A percentile compares a stretch with the other conserved stretches of the same genome.
These are phyloP conservation scores for Phytopythium chamaehyphon DNA, from an alignment of 352 stramenopile species.

Conservation along the genomic window DNA sequence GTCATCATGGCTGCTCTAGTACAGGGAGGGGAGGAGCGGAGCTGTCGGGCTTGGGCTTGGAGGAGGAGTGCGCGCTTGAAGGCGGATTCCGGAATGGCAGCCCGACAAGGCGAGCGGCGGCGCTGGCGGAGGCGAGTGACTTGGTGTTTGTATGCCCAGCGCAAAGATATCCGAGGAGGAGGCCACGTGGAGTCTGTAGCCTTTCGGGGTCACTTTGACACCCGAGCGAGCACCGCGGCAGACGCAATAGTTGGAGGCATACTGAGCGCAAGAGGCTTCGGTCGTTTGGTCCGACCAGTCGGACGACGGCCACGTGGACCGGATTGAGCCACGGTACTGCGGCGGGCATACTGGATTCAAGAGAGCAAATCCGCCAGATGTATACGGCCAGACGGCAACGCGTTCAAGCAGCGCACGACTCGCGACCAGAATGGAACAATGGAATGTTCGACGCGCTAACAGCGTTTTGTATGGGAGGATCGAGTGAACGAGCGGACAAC, in stretches of 20 bases:
- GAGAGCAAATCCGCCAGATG: background rate
- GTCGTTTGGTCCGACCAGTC: slow-evolving; percentile 1
- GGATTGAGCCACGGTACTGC: slow-evolving; percentile 3
- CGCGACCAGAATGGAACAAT: slow-evolving; percentile 2
- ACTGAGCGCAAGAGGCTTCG: background rate
- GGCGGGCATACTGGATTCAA: no score
- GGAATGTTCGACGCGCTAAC: slow-evolving; percentile 1
- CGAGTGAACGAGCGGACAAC: no score
- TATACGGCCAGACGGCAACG: slow-evolving; percentile 3
- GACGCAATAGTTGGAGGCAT: slow-evolving; percentile 3
- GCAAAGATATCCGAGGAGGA: slow-evolving; percentile 5
- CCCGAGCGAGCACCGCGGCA: background rate
- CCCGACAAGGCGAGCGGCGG: background rate
- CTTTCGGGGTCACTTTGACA: slow-evolving; percentile 3
- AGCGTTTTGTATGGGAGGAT: no score
- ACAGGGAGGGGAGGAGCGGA: no score
- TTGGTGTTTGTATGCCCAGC: background rate
- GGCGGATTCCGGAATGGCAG: slow-evolving; percentile 7
- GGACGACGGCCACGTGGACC: slow-evolving; percentile 8
- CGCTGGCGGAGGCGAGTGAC: background rate
- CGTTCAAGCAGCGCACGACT: background rate
- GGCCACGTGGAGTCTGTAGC: slow-evolving; percentile 5
- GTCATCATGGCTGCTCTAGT: slow-evolving; percentile 52
- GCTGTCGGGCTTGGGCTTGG: background rate
- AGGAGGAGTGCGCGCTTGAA: background rate